Evolutionary conservation across 805 yeast species (phyloP).

Genomic region (Saccharomyces cerevisiae): DNA sequence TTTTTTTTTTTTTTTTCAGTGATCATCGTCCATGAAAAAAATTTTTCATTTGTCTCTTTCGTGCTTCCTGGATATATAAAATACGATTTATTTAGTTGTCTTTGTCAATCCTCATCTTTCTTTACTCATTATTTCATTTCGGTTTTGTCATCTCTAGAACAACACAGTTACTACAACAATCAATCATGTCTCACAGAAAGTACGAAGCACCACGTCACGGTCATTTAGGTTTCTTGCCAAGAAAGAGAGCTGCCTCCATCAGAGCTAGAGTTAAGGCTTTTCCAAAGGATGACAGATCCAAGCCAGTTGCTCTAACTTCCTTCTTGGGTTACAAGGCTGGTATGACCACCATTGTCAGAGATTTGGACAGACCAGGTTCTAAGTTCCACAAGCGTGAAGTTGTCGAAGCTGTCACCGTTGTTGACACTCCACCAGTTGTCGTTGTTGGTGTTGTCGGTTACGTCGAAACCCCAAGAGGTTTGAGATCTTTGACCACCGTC

Average conservation of each 20-base stretch:
- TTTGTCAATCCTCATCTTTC: background rate
- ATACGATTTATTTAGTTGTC: background rate
- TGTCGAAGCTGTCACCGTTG: slow-evolving; percentile 98
- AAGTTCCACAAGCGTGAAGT: slow-evolving; percentile 99
- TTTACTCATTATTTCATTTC: background rate
- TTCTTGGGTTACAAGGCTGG: slow-evolving; percentile 99
- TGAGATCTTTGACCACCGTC: slow-evolving; percentile 98
- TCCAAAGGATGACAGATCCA: slow-evolving; percentile 97
- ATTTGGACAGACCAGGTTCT: slow-evolving; percentile 99
- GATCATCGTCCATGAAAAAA: background rate
- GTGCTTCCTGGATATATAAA: background rate
- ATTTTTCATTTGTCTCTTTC: background rate
- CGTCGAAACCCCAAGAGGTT: slow-evolving; percentile 99
- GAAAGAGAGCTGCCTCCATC: slow-evolving; percentile 98
- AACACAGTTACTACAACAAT: background rate
- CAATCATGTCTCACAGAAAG: slow-evolving; percentile 96
- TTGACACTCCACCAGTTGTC: slow-evolving; percentile 98
- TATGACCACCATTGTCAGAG: slow-evolving; percentile 99
- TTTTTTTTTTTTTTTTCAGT: background rate
- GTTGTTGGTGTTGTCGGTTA: slow-evolving; percentile 99
- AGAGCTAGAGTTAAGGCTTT: slow-evolving; percentile 98
- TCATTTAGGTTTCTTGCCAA: slow-evolving; percentile 98
- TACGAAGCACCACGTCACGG: slow-evolving; percentile 99
- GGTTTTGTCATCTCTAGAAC: background rate
- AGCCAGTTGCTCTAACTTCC: slow-evolving; percentile 98